phyloP scores from a whole-genome alignment of 768 basidiomycete genomes.

The Amanita pallidorosea region DNA sequence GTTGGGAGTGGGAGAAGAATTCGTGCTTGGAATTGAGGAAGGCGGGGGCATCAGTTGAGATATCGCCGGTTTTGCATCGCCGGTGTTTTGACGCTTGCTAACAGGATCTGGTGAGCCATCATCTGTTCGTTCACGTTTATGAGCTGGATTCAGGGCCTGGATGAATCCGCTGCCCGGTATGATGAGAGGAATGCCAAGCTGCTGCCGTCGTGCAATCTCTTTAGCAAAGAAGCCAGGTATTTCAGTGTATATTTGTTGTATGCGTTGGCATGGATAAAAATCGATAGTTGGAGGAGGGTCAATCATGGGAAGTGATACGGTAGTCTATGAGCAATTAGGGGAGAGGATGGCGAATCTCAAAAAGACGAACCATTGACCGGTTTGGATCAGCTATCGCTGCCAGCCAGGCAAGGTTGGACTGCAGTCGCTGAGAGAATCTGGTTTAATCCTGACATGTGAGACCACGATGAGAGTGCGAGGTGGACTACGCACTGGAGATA shows the following conservation, averaged over 20 bases:
- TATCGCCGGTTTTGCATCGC: conserved; percentile 38
- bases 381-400: conserved; percentile 55
- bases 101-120: conserved; percentile 27
- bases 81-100: conserved; percentile 61
- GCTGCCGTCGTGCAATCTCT: conserved; percentile 40
- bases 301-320: conserved; percentile 43
- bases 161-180: conserved; percentile 3
- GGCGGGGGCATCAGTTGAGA: conserved; percentile 32
- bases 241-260: conserved; percentile 53
- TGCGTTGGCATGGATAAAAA: conserved; percentile 43
- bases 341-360: not conserved
- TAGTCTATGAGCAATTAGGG: conserved; percentile 16
- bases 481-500: conserved; percentile 43
- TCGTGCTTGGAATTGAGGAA: conserved; percentile 20
- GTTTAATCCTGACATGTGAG: conserved; percentile 6
- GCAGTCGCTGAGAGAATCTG: conserved; percentile 53
- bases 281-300: conserved; percentile 42
- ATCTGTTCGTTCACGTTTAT: conserved; percentile 53
- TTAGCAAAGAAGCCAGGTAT: conserved; percentile 54
- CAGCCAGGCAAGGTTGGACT: conserved; percentile 64
- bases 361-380: conserved; percentile 32
- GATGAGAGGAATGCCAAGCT: conserved; percentile 12
- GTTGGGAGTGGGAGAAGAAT: conserved; percentile 7
- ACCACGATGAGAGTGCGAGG: not conserved
- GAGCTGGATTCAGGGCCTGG: conserved; percentile 10